These are phyloP conservation scores for Peniophora sp. DNA, from an alignment of 1,284 basidiomycete genomes.

Conservation along the genomic window DNA sequence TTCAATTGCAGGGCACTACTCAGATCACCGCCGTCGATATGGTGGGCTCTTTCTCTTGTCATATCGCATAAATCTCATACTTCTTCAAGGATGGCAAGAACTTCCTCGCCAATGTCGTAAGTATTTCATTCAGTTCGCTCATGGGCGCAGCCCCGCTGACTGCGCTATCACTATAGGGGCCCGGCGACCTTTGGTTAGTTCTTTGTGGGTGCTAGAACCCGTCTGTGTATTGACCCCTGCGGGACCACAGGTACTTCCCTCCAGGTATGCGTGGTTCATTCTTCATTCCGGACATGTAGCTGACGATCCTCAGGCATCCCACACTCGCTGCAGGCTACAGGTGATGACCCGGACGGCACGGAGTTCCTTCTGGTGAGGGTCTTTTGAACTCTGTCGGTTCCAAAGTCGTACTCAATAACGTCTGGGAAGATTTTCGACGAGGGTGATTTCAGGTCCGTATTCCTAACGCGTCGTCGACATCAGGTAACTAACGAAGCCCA, in stretches of 20 bases:
- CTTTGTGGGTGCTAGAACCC: no score
- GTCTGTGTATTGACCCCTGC: no score
- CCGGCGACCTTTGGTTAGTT: conserved; percentile 41
- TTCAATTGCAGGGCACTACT: conserved; percentile 41
- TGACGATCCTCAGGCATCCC: conserved; percentile 20
- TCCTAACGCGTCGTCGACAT: no score
- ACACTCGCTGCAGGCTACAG: conserved; percentile 53
- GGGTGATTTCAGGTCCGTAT: conserved; percentile 41
- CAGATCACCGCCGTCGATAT: conserved; percentile 54
- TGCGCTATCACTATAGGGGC: conserved; percentile 12
- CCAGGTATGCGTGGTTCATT: conserved; percentile 27
- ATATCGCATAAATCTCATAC: not conserved
- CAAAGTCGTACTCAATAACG: conserved; percentile 1
- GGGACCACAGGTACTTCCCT: conserved; percentile 43
- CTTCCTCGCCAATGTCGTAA: conserved; percentile 49
- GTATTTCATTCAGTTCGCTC: conserved; percentile 9
- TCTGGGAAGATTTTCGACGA: conserved; percentile 51
- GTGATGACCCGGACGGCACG: conserved; percentile 44
- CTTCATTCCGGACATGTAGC: no score
- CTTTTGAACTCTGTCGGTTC: not conserved
- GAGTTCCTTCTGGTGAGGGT: conserved; percentile 60
- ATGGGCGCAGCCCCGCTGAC: not conserved
- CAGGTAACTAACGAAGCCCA: no score
- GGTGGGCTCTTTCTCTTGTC: not conserved
- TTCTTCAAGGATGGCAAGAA: conserved; percentile 46